These are phyloP conservation scores for Tetrastigma voinierianum DNA, from an alignment of 164 flowering plant genomes.

Conservation along the genomic window DNA sequence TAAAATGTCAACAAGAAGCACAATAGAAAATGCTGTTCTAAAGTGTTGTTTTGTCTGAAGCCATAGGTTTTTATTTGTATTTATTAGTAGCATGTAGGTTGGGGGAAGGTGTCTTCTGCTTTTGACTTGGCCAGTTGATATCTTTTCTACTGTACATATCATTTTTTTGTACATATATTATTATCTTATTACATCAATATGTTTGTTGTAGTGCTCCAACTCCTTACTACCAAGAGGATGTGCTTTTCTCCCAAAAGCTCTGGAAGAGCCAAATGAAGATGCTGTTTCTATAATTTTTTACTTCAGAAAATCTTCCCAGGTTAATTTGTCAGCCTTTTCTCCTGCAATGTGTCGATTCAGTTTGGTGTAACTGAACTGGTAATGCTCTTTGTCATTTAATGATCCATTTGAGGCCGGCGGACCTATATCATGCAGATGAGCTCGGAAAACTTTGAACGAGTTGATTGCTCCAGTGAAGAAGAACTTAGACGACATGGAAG, in stretches of 20 bases:
- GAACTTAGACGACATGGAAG: constrained; percentile 19
- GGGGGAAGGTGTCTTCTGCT: too few species aligned
- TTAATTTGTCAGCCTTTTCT: constrained; percentile 4
- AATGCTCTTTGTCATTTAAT: background rate
- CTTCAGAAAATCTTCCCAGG: constrained; percentile 47
- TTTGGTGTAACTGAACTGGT: background rate
- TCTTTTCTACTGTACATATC: too few species aligned
- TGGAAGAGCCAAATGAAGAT: constrained; percentile 42
- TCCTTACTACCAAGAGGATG: constrained; percentile 47
- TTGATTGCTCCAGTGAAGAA: constrained; percentile 24
- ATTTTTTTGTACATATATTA: background rate
- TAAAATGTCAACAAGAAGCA: too few species aligned
- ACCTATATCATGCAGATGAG: constrained; percentile 28
- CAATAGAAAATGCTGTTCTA: too few species aligned
- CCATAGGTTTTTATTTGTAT: too few species aligned
- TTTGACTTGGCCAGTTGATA: too few species aligned
- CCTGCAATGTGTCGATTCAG: background rate
- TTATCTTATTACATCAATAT: background rate
- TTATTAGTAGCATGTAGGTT: too few species aligned
- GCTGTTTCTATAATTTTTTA: constrained; percentile 49
- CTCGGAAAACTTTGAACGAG: constrained; percentile 46
- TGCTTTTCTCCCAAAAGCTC: constrained; percentile 31
- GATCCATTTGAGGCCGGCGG: background rate
- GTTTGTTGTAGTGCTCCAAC: constrained; percentile 36
- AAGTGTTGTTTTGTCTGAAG: too few species aligned